These are phyloP conservation scores for Beauveria sp. DNA, from an alignment of 2,329 filamentous ascomycete species.

Conservation along the genomic window DNA sequence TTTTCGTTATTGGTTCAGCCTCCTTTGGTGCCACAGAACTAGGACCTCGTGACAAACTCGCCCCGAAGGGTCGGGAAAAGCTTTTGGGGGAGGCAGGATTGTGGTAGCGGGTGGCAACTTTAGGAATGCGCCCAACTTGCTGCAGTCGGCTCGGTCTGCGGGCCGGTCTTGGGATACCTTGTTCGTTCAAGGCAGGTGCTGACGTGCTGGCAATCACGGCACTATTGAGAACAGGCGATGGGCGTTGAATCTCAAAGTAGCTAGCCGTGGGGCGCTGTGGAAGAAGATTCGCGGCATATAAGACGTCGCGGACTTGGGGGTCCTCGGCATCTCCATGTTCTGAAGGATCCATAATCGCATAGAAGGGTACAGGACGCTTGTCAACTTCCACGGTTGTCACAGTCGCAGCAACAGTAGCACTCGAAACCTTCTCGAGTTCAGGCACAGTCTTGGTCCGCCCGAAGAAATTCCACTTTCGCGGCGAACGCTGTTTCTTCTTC, in stretches of 20 bases:
- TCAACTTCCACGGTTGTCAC: slow-evolving; percentile 41
- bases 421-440: slow-evolving; percentile 30
- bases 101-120: slow-evolving; percentile 63
- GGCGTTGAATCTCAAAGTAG: slow-evolving; percentile 1
- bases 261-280: slow-evolving; percentile 4
- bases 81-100: slow-evolving; percentile 66
- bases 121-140: slow-evolving; percentile 80
- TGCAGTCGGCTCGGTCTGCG: slow-evolving; percentile 53
- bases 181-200: background rate
- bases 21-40: slow-evolving; percentile 23
- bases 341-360: slow-evolving; percentile 53
- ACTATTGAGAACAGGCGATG: background rate
- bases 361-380: slow-evolving; percentile 49
- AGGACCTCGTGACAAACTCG: slow-evolving; percentile 35
- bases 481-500: slow-evolving; percentile 46
- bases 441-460: slow-evolving; percentile 44
- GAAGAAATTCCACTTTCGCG: slow-evolving; percentile 58
- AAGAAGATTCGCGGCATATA: slow-evolving; percentile 35
- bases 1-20: slow-evolving; percentile 38
- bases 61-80: slow-evolving; percentile 74
- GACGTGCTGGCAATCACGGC: background rate
- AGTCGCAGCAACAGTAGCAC: slow-evolving; percentile 36
- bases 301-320: slow-evolving; percentile 34
- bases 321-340: slow-evolving; percentile 44
- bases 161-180: background rate